A percentile compares a stretch with the other conserved stretches of the same genome.
Evolutionary conservation across 805 yeast species (phyloP).

Genomic region (Cyberlindnera maritima): DNA sequence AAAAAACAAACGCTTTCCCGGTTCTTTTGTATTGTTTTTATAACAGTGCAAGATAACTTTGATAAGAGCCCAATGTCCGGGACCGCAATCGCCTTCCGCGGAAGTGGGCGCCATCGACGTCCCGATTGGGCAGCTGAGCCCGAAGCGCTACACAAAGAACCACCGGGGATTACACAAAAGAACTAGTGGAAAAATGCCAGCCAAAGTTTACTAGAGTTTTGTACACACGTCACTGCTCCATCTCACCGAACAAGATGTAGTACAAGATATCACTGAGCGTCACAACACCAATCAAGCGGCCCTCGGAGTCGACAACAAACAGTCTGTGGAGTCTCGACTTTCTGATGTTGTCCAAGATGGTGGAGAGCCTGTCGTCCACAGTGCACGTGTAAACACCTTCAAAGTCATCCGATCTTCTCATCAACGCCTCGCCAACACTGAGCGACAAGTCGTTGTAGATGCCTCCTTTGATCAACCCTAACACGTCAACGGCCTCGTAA

Average conservation of each 20-base stretch:
- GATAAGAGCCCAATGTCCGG: too few species aligned
- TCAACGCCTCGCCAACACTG: conserved; percentile 92
- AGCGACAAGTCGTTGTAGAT: conserved; percentile 85
- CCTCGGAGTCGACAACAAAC: conserved; percentile 85
- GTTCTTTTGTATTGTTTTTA: too few species aligned
- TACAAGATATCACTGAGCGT: conserved; percentile 88
- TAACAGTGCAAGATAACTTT: too few species aligned
- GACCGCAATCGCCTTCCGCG: too few species aligned
- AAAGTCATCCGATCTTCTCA: conserved; percentile 92
- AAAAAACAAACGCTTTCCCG: too few species aligned
- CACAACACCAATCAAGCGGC: conserved; percentile 76
- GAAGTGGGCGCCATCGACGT: not conserved
- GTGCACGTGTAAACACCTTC: conserved; percentile 98
- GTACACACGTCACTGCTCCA: conserved; percentile 8
- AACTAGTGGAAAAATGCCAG: too few species aligned
- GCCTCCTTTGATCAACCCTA: conserved; percentile 91
- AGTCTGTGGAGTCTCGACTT: conserved; percentile 88
- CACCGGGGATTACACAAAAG: too few species aligned
- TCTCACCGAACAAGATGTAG: conserved; percentile 70
- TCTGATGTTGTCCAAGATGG: conserved; percentile 90
- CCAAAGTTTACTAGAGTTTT: too few species aligned
- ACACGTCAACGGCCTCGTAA: conserved; percentile 93
- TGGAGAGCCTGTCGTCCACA: conserved; percentile 76
- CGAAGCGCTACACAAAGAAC: too few species aligned
- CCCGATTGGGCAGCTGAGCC: not conserved